These are phyloP conservation scores for Ammopiptanthus mongolicus DNA, from an alignment of 306 rosid genomes.

Conservation along the genomic window DNA sequence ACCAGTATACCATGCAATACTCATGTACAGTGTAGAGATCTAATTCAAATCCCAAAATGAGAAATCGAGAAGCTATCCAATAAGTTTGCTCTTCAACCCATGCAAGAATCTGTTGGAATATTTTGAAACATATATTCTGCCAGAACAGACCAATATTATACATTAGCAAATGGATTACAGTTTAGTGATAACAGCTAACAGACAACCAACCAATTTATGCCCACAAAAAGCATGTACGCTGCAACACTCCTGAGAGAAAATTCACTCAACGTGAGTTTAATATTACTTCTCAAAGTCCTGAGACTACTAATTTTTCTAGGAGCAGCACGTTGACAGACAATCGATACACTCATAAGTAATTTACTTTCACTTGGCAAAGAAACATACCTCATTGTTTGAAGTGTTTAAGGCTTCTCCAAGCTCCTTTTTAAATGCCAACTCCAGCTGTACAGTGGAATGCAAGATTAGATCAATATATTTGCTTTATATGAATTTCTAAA, in stretches of 20 bases:
- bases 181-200: not conserved
- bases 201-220: slow-evolving; percentile 5
- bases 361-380: slow-evolving; percentile 1
- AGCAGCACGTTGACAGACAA: slow-evolving; percentile 9
- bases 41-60: slow-evolving; percentile 84
- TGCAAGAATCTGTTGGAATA: slow-evolving; percentile 73
- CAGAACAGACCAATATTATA: slow-evolving; percentile 33
- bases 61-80: slow-evolving; percentile 94
- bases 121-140: slow-evolving; percentile 66
- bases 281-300: slow-evolving; percentile 5
- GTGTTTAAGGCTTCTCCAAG: slow-evolving; percentile 44
- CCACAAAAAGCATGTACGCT: not conserved
- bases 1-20: slow-evolving; percentile 98
- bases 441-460: slow-evolving; percentile 55
- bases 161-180: not conserved
- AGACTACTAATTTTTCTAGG: not conserved
- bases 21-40: slow-evolving; percentile 85
- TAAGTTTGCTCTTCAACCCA: slow-evolving; percentile 97
- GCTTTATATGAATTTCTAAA: slow-evolving; percentile 6
- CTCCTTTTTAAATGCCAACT: slow-evolving; percentile 73
- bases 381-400: slow-evolving; percentile 63
- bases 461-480: slow-evolving; percentile 6
- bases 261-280: slow-evolving; percentile 4
- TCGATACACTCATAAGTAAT: not conserved
- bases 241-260: not conserved